phyloP scores from a whole-genome alignment of 2,329 filamentous ascomycete genomes.

The Scytalidium lignicola region DNA sequence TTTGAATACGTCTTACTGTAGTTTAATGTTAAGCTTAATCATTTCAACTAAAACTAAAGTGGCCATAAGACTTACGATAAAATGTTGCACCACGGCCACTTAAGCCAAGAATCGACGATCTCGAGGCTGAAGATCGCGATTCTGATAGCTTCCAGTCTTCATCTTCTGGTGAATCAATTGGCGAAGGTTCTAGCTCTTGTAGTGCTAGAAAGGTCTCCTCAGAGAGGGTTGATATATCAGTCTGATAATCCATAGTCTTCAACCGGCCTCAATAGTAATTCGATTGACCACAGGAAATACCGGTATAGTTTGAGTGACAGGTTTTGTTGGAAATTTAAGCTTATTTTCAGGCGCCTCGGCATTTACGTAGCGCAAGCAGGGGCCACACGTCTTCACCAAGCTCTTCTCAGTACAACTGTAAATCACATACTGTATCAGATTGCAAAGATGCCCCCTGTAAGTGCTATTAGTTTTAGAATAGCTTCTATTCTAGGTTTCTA shows the following conservation, averaged over 20 bases:
- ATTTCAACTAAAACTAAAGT: not conserved
- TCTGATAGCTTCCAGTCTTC: constrained; percentile 36
- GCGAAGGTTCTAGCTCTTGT: constrained; percentile 74
- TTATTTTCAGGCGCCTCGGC: not conserved
- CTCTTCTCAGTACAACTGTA: not conserved
- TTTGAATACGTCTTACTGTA: constrained; percentile 70
- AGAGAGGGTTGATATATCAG: constrained; percentile 37
- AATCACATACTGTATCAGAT: not conserved
- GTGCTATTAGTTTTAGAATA: constrained; percentile 14
- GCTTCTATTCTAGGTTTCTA: constrained; percentile 1
- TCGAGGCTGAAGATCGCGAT: constrained; percentile 36
- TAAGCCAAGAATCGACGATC: constrained; percentile 45
- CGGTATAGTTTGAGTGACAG: not conserved
- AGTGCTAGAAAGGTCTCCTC: constrained; percentile 59
- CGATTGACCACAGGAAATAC: not conserved
- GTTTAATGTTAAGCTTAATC: constrained; percentile 1
- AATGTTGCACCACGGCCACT: constrained; percentile 68
- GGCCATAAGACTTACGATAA: constrained; percentile 56
- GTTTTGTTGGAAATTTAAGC: not conserved
- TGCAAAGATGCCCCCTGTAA: constrained; percentile 50
- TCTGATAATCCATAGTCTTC: constrained; percentile 28
- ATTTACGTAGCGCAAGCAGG: constrained; percentile 4
- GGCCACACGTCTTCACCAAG: constrained; percentile 9
- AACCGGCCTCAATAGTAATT: constrained; percentile 1
- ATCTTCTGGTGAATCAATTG: constrained; percentile 58